Percentiles rank a stretch among this genome's conserved stretches.
These are phyloP conservation scores for Pulveroboletus sp. DNA, from an alignment of 768 basidiomycete genomes.

Conservation along the genomic window DNA sequence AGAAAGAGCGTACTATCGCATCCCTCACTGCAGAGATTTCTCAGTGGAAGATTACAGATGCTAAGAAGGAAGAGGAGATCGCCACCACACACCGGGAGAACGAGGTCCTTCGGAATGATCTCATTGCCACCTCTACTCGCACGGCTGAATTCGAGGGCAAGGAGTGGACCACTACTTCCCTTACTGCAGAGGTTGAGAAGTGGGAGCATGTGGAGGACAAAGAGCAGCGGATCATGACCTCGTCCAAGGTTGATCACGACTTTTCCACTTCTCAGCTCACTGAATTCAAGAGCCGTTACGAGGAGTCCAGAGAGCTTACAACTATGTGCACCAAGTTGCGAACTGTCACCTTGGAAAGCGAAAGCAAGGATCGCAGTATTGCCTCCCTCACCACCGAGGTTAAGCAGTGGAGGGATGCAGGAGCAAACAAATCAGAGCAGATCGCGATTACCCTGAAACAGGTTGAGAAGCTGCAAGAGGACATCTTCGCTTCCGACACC, in stretches of 20 bases:
- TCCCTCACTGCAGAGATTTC: not conserved
- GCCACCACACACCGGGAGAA: not conserved
- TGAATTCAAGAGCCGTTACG: not conserved
- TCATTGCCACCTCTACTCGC: not conserved
- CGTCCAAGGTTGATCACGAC: not conserved
- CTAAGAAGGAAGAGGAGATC: not conserved
- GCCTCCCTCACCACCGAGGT: not conserved
- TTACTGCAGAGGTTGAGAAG: not conserved
- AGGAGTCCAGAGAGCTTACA: not conserved
- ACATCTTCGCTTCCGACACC: not conserved
- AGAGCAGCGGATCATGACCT: not conserved
- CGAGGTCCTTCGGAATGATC: conserved; percentile 1
- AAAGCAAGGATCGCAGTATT: not conserved
- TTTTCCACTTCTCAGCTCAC: not conserved
- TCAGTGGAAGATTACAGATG: not conserved
- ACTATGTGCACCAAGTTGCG: not conserved
- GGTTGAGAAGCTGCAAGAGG: not conserved
- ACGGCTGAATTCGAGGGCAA: not conserved
- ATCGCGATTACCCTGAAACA: not conserved
- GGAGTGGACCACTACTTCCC: not conserved
- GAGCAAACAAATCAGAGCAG: not conserved
- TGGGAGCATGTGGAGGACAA: not conserved
- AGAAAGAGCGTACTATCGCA: not conserved
- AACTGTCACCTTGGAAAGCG: not conserved
- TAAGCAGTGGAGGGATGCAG: not conserved